Conservation (phyloP, 108 stramenopile genomes). For the Skeletonema grethae region DNA sequence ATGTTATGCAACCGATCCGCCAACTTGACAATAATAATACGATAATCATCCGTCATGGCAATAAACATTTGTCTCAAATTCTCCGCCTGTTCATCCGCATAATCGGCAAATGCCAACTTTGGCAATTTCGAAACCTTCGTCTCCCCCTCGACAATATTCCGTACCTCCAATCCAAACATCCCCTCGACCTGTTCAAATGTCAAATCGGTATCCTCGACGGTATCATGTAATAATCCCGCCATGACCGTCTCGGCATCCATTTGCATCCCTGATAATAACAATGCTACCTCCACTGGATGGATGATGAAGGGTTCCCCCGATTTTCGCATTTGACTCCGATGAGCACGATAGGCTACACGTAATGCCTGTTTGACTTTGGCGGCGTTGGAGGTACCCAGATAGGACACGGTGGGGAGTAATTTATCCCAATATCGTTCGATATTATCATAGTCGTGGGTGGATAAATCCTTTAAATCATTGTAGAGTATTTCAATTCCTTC, state of each 20-base stretch:
- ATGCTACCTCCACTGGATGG: conserved; percentile 92
- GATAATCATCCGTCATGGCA: conserved; percentile 96
- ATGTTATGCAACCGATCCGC: conserved; percentile 96
- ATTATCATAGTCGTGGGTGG: conserved; percentile 57
- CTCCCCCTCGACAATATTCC: conserved; percentile 94
- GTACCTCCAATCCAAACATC: conserved; percentile 87
- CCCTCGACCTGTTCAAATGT: conserved; percentile 91
- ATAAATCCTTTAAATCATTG: conserved; percentile 66
- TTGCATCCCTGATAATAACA: conserved; percentile 83
- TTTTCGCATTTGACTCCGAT: conserved; percentile 89
- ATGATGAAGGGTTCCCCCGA: conserved; percentile 94
- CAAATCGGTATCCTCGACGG: conserved; percentile 95
- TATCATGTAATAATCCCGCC: conserved; percentile 96
- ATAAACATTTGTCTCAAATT: conserved; percentile 96
- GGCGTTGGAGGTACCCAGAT: conserved; percentile 59
- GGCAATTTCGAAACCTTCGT: conserved; percentile 95
- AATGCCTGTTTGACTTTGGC: conserved; percentile 75
- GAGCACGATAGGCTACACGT: conserved; percentile 84
- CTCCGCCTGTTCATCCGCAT: conserved; percentile 92
- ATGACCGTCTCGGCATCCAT: conserved; percentile 93
- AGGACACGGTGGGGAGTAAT: conserved; percentile 67
- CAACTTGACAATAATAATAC: conserved; percentile 95
- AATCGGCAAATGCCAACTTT: conserved; percentile 79
- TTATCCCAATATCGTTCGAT: conserved; percentile 79
- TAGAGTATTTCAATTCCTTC: conserved; percentile 62